phyloP scores from a whole-genome alignment of 2,329 filamentous ascomycete genomes.

The Sclerotinia trifoliorum region DNA sequence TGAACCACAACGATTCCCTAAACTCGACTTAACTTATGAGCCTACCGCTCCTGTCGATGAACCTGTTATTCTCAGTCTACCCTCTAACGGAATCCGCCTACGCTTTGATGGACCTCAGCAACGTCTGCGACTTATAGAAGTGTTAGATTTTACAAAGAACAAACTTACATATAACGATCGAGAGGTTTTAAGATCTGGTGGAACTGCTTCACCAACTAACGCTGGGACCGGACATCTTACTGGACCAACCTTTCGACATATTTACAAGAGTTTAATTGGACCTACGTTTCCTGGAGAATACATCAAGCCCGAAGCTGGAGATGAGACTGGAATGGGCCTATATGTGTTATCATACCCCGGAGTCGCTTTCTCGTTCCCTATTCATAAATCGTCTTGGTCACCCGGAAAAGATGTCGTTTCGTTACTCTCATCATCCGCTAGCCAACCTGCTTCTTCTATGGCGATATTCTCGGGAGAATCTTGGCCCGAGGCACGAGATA shows the following conservation, averaged over 20 bases:
- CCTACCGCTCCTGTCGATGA: conserved; percentile 70
- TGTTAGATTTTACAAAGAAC: conserved; percentile 84
- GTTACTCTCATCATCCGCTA: conserved; percentile 74
- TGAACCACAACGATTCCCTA: conserved; percentile 77
- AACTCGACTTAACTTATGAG: conserved; percentile 80
- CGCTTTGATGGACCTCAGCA: conserved; percentile 95
- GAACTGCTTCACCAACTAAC: conserved; percentile 41
- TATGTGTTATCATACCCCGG: conserved; percentile 95
- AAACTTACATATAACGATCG: conserved; percentile 78
- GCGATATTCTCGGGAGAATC: conserved; percentile 87
- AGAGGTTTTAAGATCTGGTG: conserved; percentile 68
- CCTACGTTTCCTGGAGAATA: conserved; percentile 95
- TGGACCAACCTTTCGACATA: conserved; percentile 79
- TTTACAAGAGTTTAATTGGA: conserved; percentile 91
- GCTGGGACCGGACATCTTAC: conserved; percentile 39
- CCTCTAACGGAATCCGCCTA: conserved; percentile 82
- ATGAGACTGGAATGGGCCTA: conserved; percentile 60
- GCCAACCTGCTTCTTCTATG: conserved; percentile 78
- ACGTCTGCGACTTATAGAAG: conserved; percentile 83
- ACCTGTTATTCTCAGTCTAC: conserved; percentile 72
- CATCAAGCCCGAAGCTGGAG: conserved; percentile 58
- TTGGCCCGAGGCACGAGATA: conserved; percentile 79
- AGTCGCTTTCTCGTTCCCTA: conserved; percentile 85
- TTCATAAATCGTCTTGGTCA: conserved; percentile 73
- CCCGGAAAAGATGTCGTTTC: conserved; percentile 79